Percentiles rank a stretch among this genome's conserved stretches.
phyloP scores from a whole-genome alignment of 768 basidiomycete species.

The Boletales sp. region DNA sequence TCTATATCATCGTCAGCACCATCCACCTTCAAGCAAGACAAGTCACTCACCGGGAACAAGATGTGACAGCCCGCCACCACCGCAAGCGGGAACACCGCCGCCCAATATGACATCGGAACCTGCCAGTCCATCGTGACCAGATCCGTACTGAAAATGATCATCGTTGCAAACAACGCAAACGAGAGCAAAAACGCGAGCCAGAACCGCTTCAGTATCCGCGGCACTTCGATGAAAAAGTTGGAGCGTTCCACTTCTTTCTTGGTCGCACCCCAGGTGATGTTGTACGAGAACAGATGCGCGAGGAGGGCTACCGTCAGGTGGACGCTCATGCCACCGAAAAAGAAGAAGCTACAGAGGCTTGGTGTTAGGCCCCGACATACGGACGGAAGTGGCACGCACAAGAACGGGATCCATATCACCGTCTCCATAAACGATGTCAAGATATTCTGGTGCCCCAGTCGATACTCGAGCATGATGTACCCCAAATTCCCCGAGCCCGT shows the following conservation, averaged over 20 bases:
- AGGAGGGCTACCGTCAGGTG: slow-evolving; percentile 52
- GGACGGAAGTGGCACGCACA: slow-evolving; percentile 16
- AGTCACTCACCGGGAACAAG: slow-evolving; percentile 59
- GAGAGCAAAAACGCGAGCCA: slow-evolving; percentile 60
- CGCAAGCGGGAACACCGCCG: slow-evolving; percentile 72
- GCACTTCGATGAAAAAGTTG: slow-evolving; percentile 90
- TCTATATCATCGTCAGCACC: slow-evolving; percentile 39
- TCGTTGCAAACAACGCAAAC: slow-evolving; percentile 45
- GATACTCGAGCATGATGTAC: slow-evolving; percentile 68
- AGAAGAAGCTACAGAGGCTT: slow-evolving; percentile 36
- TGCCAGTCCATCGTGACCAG: slow-evolving; percentile 63
- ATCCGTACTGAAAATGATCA: slow-evolving; percentile 52
- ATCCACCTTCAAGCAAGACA: slow-evolving; percentile 17
- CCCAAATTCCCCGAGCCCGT: slow-evolving; percentile 70
- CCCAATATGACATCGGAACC: slow-evolving; percentile 63
- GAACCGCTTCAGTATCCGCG: slow-evolving; percentile 78
- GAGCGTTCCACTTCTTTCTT: slow-evolving; percentile 84
- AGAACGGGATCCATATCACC: slow-evolving; percentile 32
- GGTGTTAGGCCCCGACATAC: not conserved
- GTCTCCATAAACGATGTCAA: slow-evolving; percentile 21
- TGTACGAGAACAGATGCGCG: slow-evolving; percentile 57
- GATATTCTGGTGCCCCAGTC: slow-evolving; percentile 45
- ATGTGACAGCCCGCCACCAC: slow-evolving; percentile 65
- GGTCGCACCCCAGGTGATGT: slow-evolving; percentile 58
- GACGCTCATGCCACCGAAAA: slow-evolving; percentile 54